Evolutionary conservation across 768 basidiomycete genomes (phyloP).

Genomic region (Tremella fuciformis): DNA sequence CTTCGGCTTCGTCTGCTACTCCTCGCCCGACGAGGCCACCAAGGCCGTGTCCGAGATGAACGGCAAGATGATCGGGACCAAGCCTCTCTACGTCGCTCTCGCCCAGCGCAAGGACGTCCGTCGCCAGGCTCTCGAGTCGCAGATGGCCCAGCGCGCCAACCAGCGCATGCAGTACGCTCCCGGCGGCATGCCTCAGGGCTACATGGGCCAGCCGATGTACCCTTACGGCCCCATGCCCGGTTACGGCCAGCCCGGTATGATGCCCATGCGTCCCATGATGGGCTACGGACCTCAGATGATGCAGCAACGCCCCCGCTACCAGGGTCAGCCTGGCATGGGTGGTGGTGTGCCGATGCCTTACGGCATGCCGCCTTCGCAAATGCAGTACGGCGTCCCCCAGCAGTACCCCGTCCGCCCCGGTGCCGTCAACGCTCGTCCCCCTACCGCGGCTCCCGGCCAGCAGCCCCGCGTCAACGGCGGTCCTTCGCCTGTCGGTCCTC

Average conservation of each 20-base stretch:
- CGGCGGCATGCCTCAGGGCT: conserved; percentile 62
- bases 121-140: conserved; percentile 95
- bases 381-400: conserved; percentile 29
- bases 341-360: conserved; percentile 63
- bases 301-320: conserved; percentile 59
- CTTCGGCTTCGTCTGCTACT: conserved; percentile 99
- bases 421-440: conserved; percentile 50
- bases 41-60: conserved; percentile 99
- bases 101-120: conserved; percentile 98
- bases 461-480: conserved; percentile 56
- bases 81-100: conserved; percentile 97
- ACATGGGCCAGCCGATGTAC: conserved; percentile 75
- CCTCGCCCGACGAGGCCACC: conserved; percentile 95
- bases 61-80: conserved; percentile 98
- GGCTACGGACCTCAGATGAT: conserved; percentile 69
- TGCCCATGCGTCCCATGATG: conserved; percentile 56
- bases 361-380: conserved; percentile 38
- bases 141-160: conserved; percentile 90
- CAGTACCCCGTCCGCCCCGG: conserved; percentile 40
- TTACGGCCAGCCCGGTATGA: conserved; percentile 71
- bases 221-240: conserved; percentile 71
- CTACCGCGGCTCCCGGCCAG: conserved; percentile 61
- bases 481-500: conserved; percentile 51
- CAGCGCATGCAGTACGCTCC: conserved; percentile 95
- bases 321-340: conserved; percentile 63